Base-by-base conservation (phyloP, 805 yeast genomes). In the Metschnikowia reukaufii region DNA sequence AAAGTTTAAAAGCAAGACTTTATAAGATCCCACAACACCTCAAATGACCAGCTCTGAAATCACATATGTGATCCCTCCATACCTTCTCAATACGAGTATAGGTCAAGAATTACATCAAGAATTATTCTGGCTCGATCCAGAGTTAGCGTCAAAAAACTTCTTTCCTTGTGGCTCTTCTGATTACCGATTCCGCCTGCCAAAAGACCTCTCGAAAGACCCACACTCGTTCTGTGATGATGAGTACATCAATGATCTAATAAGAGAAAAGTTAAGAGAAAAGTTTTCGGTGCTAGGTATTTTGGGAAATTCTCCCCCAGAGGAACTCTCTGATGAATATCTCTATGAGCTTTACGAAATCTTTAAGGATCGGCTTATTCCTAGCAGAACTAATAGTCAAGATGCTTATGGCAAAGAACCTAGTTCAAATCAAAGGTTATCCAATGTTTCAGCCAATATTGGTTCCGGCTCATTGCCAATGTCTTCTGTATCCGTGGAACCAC, bases 31-130 rank as follows among this genome's bases (percentile, higher is more conserved):
- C n/a, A n/a, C 29, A 21, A 35, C 19, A 20, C 12, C 29, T 15
- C 21, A 31, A 37, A 54, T 52, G 56, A 23, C 47, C 13, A 41
- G 46, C 40, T 42, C 47, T 19, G 57, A 56, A 25, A 47, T 56
- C 41, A 58, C 61, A 13, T 68, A 71, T 50, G 58, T 69, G 19
- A 68, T 73, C 12, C 77, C 77, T 7, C 77, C 77, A 8, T 73
- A 73, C 51, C 58, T 72, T 31, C 66, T 72, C 15, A 58, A 69
- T 42, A 66, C 75, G 4, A 61, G 68, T 36, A 51, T 61, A 16
- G 77, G 77, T 1, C 63, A 64, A 5, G 56, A 57, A 39, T 56
- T 70, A 12, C 64, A 66, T 42, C 54, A 56, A 41, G 58, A 61
- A 27, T 51, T 71, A 29, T 42, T 51, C 19, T 40, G 44, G 30